A percentile compares a stretch with the other conserved stretches of the same genome.
Evolutionary conservation across 192 early-diverging fungal genomes (phyloP).

Genomic region (Gigaspora rosea): DNA sequence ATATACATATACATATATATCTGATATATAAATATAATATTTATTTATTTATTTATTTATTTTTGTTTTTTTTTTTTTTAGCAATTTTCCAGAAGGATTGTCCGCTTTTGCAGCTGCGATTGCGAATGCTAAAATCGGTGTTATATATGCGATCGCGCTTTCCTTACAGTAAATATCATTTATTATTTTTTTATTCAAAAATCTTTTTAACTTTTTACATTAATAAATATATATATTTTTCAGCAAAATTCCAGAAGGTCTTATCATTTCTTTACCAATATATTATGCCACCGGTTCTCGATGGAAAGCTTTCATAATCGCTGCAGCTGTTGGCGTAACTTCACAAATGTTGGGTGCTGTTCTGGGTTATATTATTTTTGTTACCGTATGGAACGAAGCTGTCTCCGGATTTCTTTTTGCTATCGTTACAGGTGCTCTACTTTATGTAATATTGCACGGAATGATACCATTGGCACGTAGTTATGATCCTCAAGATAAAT

Average conservation of each 20-base stretch:
- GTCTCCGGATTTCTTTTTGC: slow-evolving; percentile 20
- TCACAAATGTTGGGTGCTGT: slow-evolving; percentile 23
- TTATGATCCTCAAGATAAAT: slow-evolving; percentile 26
- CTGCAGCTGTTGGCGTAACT: neutral
- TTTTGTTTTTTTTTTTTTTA: neutral
- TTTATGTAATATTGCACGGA: slow-evolving; percentile 28
- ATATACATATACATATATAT: neutral
- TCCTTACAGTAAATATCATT: slow-evolving; percentile 23
- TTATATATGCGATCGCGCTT: slow-evolving; percentile 21
- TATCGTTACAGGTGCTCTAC: slow-evolving; percentile 10
- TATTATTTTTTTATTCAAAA: neutral
- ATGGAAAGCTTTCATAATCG: slow-evolving; percentile 15
- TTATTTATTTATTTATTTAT: too few species aligned
- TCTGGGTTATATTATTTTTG: slow-evolving; percentile 26
- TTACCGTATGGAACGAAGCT: slow-evolving; percentile 27
- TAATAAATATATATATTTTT: neutral
- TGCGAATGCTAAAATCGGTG: neutral
- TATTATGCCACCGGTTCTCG: slow-evolving; percentile 10
- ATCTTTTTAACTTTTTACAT: neutral
- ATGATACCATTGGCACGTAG: slow-evolving; percentile 29
- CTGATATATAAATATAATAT: too few species aligned
- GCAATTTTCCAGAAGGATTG: slow-evolving; percentile 27
- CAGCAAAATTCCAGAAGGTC: slow-evolving; percentile 29
- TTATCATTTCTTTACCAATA: slow-evolving; percentile 26
- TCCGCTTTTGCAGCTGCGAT: slow-evolving; percentile 13